phyloP scores from a whole-genome alignment of 345 rosid species.

The Arabidopsis arenosa region DNA sequence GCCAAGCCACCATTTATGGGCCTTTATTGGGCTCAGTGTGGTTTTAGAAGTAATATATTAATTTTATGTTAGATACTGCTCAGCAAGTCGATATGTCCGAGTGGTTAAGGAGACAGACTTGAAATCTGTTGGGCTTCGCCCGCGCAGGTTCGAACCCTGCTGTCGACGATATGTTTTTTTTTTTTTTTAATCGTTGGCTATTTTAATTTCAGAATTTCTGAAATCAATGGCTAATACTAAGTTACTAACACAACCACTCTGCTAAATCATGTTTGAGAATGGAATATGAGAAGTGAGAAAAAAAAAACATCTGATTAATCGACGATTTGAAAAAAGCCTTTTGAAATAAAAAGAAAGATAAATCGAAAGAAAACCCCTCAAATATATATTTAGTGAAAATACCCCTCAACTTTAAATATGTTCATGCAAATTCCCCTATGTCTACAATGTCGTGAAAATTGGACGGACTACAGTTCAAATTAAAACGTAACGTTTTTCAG shows the following conservation, averaged over 20 bases:
- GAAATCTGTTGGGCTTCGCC: constrained; percentile 86
- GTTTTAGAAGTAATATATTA: no score
- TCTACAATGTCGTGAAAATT: no score
- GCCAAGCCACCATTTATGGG: constrained; percentile 22
- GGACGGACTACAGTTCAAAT: no score
- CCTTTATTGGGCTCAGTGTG: constrained; percentile 16
- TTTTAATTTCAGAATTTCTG: no score
- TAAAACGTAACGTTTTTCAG: no score
- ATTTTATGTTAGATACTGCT: no score
- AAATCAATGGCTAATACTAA: no score
- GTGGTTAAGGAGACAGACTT: constrained; percentile 99
- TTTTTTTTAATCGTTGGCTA: neutral
- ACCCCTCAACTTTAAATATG: no score
- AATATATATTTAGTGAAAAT: no score
- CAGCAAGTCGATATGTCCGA: constrained; percentile 86
- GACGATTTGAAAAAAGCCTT: constrained; percentile 21
- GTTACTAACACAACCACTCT: no score
- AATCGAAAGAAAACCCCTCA: no score
- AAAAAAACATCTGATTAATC: neutral
- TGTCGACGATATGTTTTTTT: constrained; percentile 52
- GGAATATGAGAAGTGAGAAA: neutral
- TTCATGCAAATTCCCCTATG: no score
- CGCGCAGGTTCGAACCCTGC: constrained; percentile 92
- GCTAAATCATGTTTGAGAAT: neutral
- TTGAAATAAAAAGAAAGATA: neutral